phyloP scores from a whole-genome alignment of 2,329 filamentous ascomycete genomes.

The Xylariaceae sp. region DNA sequence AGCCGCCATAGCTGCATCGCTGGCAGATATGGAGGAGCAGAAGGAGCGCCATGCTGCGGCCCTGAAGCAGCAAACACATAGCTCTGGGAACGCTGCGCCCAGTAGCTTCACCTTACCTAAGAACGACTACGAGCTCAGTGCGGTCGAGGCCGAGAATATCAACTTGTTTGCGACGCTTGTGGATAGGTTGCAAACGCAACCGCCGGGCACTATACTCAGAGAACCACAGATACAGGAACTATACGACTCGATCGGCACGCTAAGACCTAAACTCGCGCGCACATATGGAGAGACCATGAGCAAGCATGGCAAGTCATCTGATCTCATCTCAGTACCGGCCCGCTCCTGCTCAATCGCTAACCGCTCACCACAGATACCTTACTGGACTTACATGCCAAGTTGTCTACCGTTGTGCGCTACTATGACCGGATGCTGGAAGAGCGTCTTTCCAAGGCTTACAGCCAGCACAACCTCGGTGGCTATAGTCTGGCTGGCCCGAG shows the following conservation, averaged over 20 bases:
- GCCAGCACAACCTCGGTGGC: conserved; percentile 65
- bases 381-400: conserved; percentile 87
- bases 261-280: conserved; percentile 87
- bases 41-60: conserved; percentile 83
- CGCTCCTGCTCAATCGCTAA: conserved; percentile 29
- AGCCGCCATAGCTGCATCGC: conserved; percentile 87
- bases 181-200: conserved; percentile 89
- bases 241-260: conserved; percentile 91
- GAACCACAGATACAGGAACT: conserved; percentile 97
- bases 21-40: conserved; percentile 97
- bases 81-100: conserved; percentile 41
- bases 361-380: conserved; percentile 62
- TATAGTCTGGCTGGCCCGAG: conserved; percentile 53
- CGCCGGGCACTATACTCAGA: conserved; percentile 89
- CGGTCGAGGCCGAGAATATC: conserved; percentile 94
- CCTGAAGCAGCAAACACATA: conserved; percentile 71
- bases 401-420: conserved; percentile 93
- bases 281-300: conserved; percentile 99
- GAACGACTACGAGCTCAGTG: conserved; percentile 90
- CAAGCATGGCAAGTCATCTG: conserved; percentile 83
- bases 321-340: too few relatives aligned
- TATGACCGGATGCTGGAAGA: conserved; percentile 99
- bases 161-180: conserved; percentile 92
- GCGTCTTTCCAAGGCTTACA: conserved; percentile 85
- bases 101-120: conserved; percentile 63